These are phyloP conservation scores for Irpex sp. DNA, from an alignment of 1,284 basidiomycete species.

Conservation along the genomic window DNA sequence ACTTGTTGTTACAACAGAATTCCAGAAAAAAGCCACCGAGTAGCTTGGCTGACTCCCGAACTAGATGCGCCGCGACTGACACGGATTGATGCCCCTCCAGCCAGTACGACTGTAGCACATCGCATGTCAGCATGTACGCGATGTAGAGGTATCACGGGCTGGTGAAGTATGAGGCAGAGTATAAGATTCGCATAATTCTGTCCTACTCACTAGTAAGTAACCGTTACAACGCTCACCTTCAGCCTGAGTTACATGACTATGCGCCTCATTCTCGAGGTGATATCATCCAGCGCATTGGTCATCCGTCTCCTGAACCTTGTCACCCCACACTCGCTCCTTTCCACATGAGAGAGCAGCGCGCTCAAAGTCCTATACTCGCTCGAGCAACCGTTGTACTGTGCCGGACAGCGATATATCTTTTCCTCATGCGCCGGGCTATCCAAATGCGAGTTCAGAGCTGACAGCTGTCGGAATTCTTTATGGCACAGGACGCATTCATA, in stretches of 20 bases:
- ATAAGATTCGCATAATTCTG: too few species aligned
- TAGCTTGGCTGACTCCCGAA: too few species aligned
- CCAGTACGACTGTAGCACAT: too few species aligned
- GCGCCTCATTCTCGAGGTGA: conserved; percentile 3
- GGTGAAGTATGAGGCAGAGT: too few species aligned
- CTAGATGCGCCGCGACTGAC: too few species aligned
- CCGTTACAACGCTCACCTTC: neutral
- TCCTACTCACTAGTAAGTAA: too few species aligned
- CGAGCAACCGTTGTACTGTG: conserved; percentile 12
- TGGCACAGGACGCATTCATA: conserved; percentile 40
- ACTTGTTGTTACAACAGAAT: too few species aligned
- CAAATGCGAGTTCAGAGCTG: conserved; percentile 27
- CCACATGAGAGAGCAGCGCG: conserved; percentile 20
- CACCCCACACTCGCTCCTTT: conserved; percentile 19
- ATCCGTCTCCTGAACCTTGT: conserved; percentile 11
- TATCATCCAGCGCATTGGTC: neutral
- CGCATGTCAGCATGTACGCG: too few species aligned
- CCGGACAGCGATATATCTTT: conserved; percentile 19
- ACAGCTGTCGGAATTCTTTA: conserved; percentile 21
- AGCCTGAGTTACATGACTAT: neutral
- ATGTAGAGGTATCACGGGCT: too few species aligned
- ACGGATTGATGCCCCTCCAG: too few species aligned
- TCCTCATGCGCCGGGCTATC: conserved; percentile 27
- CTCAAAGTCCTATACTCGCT: conserved; percentile 19
- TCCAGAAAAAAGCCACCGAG: too few species aligned